Base-by-base conservation (phyloP, 1,284 basidiomycete genomes). In the Sporisorium scitamineum region DNA sequence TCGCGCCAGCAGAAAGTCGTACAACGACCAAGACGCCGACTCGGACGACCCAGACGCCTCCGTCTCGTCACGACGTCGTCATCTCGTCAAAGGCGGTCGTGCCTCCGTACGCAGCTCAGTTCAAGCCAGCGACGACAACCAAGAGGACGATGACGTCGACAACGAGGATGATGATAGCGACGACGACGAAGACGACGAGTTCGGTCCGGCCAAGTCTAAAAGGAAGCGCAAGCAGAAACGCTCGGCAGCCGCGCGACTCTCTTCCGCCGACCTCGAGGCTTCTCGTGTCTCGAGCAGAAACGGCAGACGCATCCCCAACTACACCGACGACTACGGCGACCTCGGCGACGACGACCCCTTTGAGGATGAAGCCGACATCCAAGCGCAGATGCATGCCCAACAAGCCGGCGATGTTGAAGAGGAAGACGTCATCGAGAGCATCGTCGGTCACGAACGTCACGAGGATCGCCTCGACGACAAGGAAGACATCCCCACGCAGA, bases 111-210 rank as follows among this genome's bases (percentile, higher is more conserved):
- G 71, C 45, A 61, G 63, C 58, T 78, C 79, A n/a, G 70, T 72
- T 6, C 61, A 73, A 18, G 61, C 62, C 42, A 61, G 61, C 42
- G 67, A 64, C 51, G 84, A 90, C 88, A 87, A 63, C 69, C 88
- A 87, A 29, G 78, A 73, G 81, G 86, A 84, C 32, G 67, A 54
- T 16, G 67, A 58, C 7, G 61, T 63, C 22, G 60, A 63, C 42
- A 71, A 67, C 10, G 73, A 71, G 2, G 93, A 95, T 81, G 95
- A 95, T 82, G 93, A 92, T 39, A 88, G 91, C 34, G 92, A 92
- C 92, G 61, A 91, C 91, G 86, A 89, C 60, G 93, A 93, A 80
- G 87, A 87, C 22, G 75, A 76, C 22, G 67, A 74, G 32, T 68
- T 74, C 39, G 61, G 60, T 39, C 57, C 64, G 1, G 51, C 54